These are phyloP conservation scores for Tetrapyrgos nigripes DNA, from an alignment of 1,284 basidiomycete species.

Conservation along the genomic window DNA sequence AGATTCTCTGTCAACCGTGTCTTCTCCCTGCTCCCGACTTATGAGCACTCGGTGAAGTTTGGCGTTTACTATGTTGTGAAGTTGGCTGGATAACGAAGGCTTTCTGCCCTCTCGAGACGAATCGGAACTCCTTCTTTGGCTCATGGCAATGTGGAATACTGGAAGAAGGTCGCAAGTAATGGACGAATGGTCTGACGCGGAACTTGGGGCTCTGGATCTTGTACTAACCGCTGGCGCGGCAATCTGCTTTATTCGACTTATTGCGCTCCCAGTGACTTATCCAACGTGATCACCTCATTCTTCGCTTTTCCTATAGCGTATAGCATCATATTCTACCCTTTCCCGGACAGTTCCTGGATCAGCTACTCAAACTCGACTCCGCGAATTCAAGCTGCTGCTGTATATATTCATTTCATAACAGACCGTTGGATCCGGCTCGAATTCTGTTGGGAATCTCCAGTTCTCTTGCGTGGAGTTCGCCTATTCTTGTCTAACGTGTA, in stretches of 20 bases:
- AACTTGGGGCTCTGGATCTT: too few relatives aligned
- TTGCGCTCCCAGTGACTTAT: neutral
- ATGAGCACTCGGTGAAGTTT: neutral
- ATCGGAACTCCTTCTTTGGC: neutral
- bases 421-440: neutral
- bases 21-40: neutral
- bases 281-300: neutral
- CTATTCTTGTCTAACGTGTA: neutral
- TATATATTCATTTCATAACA: neutral
- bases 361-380: too few relatives aligned
- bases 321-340: neutral
- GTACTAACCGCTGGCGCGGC: neutral
- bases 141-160: neutral
- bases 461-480: neutral
- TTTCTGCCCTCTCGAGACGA: neutral
- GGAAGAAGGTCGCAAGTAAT: neutral
- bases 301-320: neutral
- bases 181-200: neutral
- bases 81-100: neutral
- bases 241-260: neutral
- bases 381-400: neutral
- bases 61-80: neutral
- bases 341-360: too few relatives aligned
- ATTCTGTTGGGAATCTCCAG: neutral
- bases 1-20: neutral